These are phyloP conservation scores for Heteromeles arbutifolia DNA, from an alignment of 306 rosid species.

Conservation along the genomic window DNA sequence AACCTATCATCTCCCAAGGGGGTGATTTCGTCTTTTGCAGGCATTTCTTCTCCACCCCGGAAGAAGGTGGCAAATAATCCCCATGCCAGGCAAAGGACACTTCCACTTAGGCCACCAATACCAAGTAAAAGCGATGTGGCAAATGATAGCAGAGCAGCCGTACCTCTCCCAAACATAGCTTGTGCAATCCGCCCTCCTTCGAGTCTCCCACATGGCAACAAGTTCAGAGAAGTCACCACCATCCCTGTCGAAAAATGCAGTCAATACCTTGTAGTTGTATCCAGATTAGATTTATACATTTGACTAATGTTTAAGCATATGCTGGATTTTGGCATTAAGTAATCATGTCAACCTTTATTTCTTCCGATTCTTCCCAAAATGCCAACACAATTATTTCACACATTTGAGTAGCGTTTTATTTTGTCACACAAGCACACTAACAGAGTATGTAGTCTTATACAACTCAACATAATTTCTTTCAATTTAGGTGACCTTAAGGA, in stretches of 20 bases:
- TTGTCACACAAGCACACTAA: no score
- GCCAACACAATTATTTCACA: not conserved
- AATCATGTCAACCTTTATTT: not conserved
- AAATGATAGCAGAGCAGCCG: constrained; percentile 61
- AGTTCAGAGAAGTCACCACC: constrained; percentile 93
- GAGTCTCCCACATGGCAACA: constrained; percentile 78
- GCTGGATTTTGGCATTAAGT: not conserved
- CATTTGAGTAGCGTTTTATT: no score
- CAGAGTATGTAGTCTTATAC: no score
- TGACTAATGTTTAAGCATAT: not conserved
- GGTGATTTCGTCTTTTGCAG: constrained; percentile 78
- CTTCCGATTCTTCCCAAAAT: not conserved
- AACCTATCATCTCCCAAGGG: constrained; percentile 66
- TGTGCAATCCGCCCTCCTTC: constrained; percentile 96
- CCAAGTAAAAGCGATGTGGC: constrained; percentile 74
- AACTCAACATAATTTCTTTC: no score
- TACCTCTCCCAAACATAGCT: constrained; percentile 85
- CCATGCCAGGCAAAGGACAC: constrained; percentile 91
- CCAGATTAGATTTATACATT: not conserved
- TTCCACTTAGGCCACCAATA: constrained; percentile 85
- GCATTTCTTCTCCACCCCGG: constrained; percentile 85
- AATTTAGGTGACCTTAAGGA: no score
- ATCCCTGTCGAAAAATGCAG: constrained; percentile 50
- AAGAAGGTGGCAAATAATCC: constrained; percentile 89
- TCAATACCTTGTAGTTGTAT: not conserved